A percentile compares a stretch with the other conserved stretches of the same genome.
These are phyloP conservation scores for Ceriops zippeliana DNA, from an alignment of 345 rosid species.

Conservation along the genomic window DNA sequence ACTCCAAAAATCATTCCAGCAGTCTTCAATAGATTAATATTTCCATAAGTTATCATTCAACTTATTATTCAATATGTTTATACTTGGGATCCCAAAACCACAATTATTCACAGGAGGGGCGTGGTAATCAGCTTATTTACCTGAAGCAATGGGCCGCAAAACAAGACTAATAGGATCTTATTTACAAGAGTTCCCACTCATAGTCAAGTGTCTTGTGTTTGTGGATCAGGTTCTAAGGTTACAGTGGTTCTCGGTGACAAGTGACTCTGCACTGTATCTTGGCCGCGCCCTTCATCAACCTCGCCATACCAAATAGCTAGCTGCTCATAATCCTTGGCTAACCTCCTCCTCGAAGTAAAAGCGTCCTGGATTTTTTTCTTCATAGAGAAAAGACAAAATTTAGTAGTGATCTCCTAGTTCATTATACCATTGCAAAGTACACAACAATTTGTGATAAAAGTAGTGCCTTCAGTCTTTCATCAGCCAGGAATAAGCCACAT, in stretches of 20 bases:
- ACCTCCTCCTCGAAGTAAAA: conserved; percentile 48
- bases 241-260: conserved; percentile 15
- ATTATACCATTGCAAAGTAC: background rate
- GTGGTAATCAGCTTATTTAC: conserved; percentile 6
- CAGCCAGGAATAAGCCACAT: no score
- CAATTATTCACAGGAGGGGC: conserved; percentile 2
- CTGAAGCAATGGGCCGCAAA: background rate
- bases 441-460: no score
- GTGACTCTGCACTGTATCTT: conserved; percentile 18
- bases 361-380: conserved; percentile 69
- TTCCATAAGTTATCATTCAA: background rate
- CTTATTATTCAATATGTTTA: conserved; percentile 3
- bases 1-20: background rate
- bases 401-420: background rate
- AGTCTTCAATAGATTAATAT: background rate
- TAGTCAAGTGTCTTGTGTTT: conserved; percentile 25
- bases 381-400: conserved; percentile 7
- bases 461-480: no score
- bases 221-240: conserved; percentile 15
- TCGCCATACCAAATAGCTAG: conserved; percentile 78
- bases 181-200: conserved; percentile 72
- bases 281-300: conserved; percentile 35
- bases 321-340: conserved; percentile 69
- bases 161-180: conserved; percentile 2
- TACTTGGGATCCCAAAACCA: background rate